These are phyloP conservation scores for Auricularia heimuer DNA, from an alignment of 768 basidiomycete genomes.

Conservation along the genomic window DNA sequence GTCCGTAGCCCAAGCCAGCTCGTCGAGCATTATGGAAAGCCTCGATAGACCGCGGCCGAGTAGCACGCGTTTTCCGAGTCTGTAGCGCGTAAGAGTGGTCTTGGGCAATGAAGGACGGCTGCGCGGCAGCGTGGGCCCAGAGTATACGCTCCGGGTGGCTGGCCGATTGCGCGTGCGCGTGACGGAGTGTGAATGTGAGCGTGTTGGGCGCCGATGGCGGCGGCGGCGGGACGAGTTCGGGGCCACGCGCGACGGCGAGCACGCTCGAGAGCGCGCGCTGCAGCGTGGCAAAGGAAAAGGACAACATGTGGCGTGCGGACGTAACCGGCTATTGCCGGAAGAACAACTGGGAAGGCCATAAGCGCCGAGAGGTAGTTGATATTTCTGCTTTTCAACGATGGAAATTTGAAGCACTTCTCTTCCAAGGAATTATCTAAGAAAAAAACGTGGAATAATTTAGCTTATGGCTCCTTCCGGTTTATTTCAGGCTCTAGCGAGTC, in stretches of 20 bases:
- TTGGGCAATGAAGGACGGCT: neutral
- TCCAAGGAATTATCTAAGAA: too few species aligned
- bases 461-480: too few species aligned
- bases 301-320: too few species aligned
- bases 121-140: neutral
- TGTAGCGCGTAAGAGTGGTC: neutral
- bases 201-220: neutral
- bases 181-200: constrained; percentile 1
- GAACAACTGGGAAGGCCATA: too few species aligned
- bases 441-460: too few species aligned
- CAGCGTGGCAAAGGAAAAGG: too few species aligned
- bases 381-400: too few species aligned
- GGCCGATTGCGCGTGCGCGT: neutral
- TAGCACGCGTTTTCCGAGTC: neutral
- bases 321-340: too few species aligned
- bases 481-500: too few species aligned
- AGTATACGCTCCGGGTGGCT: neutral
- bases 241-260: neutral
- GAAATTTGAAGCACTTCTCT: too few species aligned
- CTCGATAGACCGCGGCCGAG: neutral
- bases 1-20: neutral
- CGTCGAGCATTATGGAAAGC: neutral
- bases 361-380: too few species aligned
- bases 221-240: neutral
- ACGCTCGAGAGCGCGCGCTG: neutral